Percentiles rank a stretch among this genome's conserved stretches.
These are phyloP conservation scores for Xylaria sp. DNA, from an alignment of 2,329 filamentous ascomycete genomes.

Conservation along the genomic window DNA sequence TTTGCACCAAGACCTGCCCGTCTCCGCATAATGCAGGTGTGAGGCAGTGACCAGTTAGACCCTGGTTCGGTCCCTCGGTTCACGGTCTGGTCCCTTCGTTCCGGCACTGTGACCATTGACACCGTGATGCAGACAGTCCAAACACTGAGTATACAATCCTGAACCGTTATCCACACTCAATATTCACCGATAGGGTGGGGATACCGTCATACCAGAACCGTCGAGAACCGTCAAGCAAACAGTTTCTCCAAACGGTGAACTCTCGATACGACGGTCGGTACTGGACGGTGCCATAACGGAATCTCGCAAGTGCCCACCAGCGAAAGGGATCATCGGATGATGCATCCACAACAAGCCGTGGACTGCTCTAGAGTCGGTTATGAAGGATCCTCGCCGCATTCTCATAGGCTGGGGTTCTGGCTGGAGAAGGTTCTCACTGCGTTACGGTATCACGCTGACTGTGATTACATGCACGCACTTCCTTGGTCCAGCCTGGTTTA, in stretches of 20 bases:
- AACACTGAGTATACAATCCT: not conserved
- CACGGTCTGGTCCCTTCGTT: constrained; percentile 16
- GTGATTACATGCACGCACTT: constrained; percentile 1
- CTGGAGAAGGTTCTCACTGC: constrained; percentile 26
- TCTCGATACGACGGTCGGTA: constrained; percentile 4
- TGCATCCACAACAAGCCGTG: constrained; percentile 2
- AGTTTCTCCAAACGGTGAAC: not conserved
- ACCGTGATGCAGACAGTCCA: constrained; percentile 19
- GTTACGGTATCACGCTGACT: constrained; percentile 3
- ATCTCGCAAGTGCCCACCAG: constrained; percentile 15
- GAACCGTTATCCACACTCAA: constrained; percentile 21
- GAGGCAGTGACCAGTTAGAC: constrained; percentile 35
- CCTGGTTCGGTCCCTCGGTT: constrained; percentile 28
- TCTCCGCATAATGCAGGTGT: constrained; percentile 37
- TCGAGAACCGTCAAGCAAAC: not conserved
- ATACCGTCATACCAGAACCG: not conserved
- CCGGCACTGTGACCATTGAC: constrained; percentile 25
- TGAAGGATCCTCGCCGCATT: constrained; percentile 28
- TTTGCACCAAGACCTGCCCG: constrained; percentile 18
- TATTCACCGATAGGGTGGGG: not conserved
- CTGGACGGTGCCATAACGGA: not conserved
- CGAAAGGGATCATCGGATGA: constrained; percentile 14
- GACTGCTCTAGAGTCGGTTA: constrained; percentile 23
- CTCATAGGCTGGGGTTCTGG: not conserved
- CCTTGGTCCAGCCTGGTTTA: not conserved